Evolutionary conservation across 352 stramenopile genomes (phyloP).

Genomic region (Phytopythium mirpurense): DNA sequence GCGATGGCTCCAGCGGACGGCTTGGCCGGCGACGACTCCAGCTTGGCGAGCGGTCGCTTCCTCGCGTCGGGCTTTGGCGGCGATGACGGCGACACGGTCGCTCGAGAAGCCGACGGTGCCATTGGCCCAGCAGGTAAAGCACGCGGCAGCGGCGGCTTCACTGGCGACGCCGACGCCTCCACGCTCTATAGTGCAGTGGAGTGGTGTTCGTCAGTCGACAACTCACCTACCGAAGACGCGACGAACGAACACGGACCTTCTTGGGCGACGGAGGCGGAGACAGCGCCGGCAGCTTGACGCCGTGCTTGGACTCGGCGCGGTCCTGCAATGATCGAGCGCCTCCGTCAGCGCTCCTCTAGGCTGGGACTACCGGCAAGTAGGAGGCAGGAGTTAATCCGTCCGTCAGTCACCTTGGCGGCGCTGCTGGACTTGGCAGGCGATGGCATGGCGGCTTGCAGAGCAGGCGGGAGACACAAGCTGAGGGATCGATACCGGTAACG

Average conservation of each 20-base stretch:
- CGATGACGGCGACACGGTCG: background rate
- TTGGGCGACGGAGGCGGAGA: slow-evolving; percentile 20
- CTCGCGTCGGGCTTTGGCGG: background rate
- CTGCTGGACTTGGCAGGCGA: background rate
- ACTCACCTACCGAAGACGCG: background rate
- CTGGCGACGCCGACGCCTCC: background rate
- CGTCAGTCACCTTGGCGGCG: background rate
- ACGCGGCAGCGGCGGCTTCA: background rate
- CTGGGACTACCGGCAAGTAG: no score
- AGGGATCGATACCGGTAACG: background rate
- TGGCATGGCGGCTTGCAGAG: background rate
- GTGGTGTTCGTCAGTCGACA: background rate
- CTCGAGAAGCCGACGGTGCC: background rate
- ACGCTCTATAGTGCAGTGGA: background rate
- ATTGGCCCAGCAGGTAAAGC: slow-evolving; percentile 1
- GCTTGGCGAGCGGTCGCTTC: slow-evolving; percentile 2
- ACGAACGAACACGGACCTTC: slow-evolving; percentile 16
- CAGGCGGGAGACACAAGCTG: background rate
- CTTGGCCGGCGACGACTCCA: background rate
- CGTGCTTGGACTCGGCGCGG: slow-evolving; percentile 18
- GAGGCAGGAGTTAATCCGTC: no score
- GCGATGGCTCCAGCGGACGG: background rate
- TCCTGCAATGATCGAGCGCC: no score
- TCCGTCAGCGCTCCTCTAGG: no score
- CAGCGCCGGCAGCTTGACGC: slow-evolving; percentile 40